Conservation (phyloP, 495 filamentous ascomycete genomes). For the Penicillium lagena region DNA sequence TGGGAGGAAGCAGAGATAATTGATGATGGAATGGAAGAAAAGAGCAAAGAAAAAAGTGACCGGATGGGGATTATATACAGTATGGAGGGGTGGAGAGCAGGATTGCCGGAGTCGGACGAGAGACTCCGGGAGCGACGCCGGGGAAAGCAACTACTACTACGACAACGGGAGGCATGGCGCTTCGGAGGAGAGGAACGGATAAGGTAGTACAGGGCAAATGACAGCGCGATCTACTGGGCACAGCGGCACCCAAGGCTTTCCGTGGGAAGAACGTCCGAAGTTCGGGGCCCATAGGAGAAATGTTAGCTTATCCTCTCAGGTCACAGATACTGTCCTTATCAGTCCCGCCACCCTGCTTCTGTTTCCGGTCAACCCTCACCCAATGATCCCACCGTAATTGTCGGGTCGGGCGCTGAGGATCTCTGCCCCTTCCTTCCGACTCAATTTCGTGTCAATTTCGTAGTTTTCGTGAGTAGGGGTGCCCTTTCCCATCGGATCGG, state of each 20-base stretch:
- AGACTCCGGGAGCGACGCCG: conserved; percentile 9
- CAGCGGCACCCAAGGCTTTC: conserved; percentile 5
- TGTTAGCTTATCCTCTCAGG: conserved; percentile 36
- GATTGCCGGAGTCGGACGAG: conserved; percentile 32
- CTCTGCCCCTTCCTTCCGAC: too few species aligned
- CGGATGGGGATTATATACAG: conserved; percentile 14
- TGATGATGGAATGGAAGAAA: background rate
- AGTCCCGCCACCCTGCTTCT: conserved; percentile 1
- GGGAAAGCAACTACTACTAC: background rate
- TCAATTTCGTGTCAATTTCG: background rate
- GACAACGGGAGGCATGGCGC: background rate
- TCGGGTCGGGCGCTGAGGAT: too few species aligned
- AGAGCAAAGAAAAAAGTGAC: conserved; percentile 6
- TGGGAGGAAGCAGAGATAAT: conserved; percentile 5
- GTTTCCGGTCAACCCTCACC: background rate
- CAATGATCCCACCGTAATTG: background rate
- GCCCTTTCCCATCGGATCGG: conserved; percentile 13
- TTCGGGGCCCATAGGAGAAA: conserved; percentile 21
- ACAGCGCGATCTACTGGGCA: background rate
- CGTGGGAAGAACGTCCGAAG: conserved; percentile 27
- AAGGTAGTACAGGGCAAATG: conserved; percentile 1
- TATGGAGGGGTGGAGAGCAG: conserved; percentile 8
- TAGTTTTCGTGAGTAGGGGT: too few species aligned
- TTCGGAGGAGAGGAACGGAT: conserved; percentile 2
- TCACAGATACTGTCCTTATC: conserved; percentile 35